Percentiles rank a stretch among this genome's conserved stretches.
Evolutionary conservation across 2,329 filamentous ascomycete genomes (phyloP).

Genomic region (Diaporthe batatas): DNA sequence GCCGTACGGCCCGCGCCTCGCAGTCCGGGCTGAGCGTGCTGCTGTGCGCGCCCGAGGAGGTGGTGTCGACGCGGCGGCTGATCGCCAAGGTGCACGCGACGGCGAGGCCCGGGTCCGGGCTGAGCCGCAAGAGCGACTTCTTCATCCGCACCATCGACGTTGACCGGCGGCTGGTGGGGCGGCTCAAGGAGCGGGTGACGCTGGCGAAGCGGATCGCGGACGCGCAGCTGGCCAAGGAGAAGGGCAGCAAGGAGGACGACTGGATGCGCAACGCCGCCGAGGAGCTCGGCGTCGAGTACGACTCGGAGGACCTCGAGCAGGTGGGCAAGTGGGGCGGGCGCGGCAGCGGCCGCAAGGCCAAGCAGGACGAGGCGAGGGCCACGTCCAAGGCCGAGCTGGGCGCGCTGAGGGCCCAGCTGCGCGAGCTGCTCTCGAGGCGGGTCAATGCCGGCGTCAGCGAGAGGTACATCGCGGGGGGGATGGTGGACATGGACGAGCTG

Average conservation of each 20-base stretch:
- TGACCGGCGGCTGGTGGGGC: constrained; percentile 81
- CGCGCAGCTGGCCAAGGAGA: constrained; percentile 86
- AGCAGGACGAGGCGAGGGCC: constrained; percentile 77
- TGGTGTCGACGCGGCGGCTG: constrained; percentile 83
- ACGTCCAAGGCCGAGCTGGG: constrained; percentile 81
- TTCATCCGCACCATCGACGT: constrained; percentile 86
- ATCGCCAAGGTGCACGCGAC: constrained; percentile 88
- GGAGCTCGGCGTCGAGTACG: constrained; percentile 93
- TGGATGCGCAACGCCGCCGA: constrained; percentile 89
- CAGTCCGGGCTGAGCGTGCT: constrained; percentile 85
- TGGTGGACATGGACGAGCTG: constrained; percentile 85
- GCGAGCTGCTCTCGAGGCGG: constrained; percentile 75
- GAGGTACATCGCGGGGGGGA: constrained; percentile 84
- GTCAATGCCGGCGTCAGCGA: constrained; percentile 92
- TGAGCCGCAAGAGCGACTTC: constrained; percentile 65
- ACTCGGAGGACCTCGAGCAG: constrained; percentile 85
- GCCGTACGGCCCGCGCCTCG: constrained; percentile 89
- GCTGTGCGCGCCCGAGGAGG: constrained; percentile 92
- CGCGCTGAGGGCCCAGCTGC: constrained; percentile 78
- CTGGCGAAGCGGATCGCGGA: constrained; percentile 92
- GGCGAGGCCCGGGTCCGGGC: constrained; percentile 55
- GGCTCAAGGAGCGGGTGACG: constrained; percentile 81
- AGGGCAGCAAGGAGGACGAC: constrained; percentile 84
- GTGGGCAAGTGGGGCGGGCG: constrained; percentile 74
- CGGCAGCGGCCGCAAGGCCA: constrained; percentile 79